These are phyloP conservation scores for Coniochaeta sp. DNA, from an alignment of 2,329 filamentous ascomycete genomes.

Conservation along the genomic window DNA sequence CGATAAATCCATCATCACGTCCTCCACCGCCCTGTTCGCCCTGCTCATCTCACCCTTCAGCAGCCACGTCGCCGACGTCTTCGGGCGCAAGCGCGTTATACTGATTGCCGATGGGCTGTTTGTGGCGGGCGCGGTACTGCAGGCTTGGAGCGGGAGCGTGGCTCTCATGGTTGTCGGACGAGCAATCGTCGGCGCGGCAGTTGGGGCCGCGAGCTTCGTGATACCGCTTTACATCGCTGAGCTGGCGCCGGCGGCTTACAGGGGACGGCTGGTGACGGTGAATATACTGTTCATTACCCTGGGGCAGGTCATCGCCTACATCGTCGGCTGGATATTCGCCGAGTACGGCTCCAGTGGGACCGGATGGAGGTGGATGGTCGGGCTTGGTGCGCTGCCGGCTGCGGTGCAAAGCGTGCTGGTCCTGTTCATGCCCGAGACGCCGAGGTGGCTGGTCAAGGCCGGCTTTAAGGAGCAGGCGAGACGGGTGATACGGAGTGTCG, in stretches of 20 bases:
- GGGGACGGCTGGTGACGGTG: conserved; percentile 76
- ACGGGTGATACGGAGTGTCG: conserved; percentile 57
- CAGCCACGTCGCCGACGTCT: conserved; percentile 54
- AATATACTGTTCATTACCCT: conserved; percentile 78
- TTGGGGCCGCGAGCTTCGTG: conserved; percentile 73
- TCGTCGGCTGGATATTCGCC: conserved; percentile 71
- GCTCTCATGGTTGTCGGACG: conserved; percentile 60
- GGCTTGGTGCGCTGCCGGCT: conserved; percentile 73
- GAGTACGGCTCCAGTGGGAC: conserved; percentile 40
- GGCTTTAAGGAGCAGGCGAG: conserved; percentile 56
- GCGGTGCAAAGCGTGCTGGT: conserved; percentile 63
- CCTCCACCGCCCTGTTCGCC: conserved; percentile 61
- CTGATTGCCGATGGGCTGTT: conserved; percentile 62
- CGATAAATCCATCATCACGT: conserved; percentile 66
- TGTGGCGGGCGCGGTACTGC: conserved; percentile 57
- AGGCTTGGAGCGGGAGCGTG: conserved; percentile 54
- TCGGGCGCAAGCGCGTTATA: conserved; percentile 57
- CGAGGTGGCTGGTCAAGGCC: conserved; percentile 74
- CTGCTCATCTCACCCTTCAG: conserved; percentile 57
- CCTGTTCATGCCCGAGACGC: conserved; percentile 75
- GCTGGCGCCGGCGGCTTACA: conserved; percentile 66
- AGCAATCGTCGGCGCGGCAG: conserved; percentile 62
- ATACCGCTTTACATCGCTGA: conserved; percentile 87
- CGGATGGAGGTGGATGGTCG: conserved; percentile 91
- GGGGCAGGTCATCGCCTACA: conserved; percentile 83